Conservation (phyloP, 768 basidiomycete genomes). For the Baorangia bicolor region DNA sequence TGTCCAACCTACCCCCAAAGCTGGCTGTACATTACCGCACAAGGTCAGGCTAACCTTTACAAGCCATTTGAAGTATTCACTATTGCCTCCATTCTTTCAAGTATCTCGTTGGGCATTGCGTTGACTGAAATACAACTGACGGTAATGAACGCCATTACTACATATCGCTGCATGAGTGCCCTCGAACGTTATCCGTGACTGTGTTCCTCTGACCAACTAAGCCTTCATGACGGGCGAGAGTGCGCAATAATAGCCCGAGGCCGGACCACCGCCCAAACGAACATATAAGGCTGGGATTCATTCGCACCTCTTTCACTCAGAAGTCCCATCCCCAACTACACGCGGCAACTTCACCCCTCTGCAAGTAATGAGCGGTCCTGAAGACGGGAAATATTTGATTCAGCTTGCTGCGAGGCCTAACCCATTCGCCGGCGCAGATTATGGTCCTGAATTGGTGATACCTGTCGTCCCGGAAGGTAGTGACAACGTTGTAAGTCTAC, state of each 20-base stretch:
- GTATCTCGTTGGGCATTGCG: neutral
- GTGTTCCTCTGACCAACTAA: neutral
- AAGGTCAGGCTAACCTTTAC: too few relatives aligned
- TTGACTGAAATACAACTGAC: neutral
- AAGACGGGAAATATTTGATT: too few relatives aligned
- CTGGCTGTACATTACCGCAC: neutral
- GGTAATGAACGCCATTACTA: neutral
- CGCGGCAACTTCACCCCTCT: too few relatives aligned
- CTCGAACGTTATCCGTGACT: neutral
- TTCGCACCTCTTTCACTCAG: neutral
- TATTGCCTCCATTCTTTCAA: neutral
- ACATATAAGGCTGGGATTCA: neutral
- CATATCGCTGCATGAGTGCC: neutral
- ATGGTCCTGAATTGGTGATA: too few relatives aligned
- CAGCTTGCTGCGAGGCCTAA: neutral
- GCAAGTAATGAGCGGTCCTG: too few relatives aligned
- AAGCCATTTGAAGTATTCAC: too few relatives aligned
- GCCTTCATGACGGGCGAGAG: too few relatives aligned
- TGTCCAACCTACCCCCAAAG: neutral
- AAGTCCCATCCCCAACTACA: neutral
- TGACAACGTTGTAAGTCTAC: too few relatives aligned
- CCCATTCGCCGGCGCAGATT: neutral
- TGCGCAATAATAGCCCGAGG: too few relatives aligned
- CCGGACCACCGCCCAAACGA: neutral
- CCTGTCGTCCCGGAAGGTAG: neutral